A percentile compares a stretch with the other conserved stretches of the same genome.
These are phyloP conservation scores for Sporothrix phasma DNA, from an alignment of 2,329 filamentous ascomycete species.

Conservation along the genomic window DNA sequence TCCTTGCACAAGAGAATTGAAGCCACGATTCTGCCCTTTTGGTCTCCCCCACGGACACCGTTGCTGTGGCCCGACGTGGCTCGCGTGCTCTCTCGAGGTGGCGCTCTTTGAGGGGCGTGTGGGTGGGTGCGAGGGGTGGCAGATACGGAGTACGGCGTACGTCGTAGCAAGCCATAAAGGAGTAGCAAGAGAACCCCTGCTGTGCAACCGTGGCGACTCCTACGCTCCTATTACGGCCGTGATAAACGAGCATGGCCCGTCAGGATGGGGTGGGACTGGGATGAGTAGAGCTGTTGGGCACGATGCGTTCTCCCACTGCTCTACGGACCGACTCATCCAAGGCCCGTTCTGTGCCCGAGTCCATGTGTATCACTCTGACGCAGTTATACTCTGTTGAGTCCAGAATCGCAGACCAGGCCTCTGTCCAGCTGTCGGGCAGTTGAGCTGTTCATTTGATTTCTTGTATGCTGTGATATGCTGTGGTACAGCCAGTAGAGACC, in stretches of 20 bases:
- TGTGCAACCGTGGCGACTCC: neutral
- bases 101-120: too few species aligned
- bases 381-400: too few species aligned
- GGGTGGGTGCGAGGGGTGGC: neutral
- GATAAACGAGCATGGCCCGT: neutral
- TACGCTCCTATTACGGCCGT: neutral
- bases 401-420: too few species aligned
- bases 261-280: too few species aligned
- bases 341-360: too few species aligned
- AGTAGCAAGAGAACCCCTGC: neutral
- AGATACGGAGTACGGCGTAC: neutral
- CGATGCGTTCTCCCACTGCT: too few species aligned
- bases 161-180: too few species aligned
- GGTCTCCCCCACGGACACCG: neutral
- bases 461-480: too few species aligned
- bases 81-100: neutral
- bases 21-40: neutral
- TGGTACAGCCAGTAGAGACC: neutral
- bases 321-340: too few species aligned
- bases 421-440: neutral
- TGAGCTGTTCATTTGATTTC: too few species aligned
- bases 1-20: neutral
- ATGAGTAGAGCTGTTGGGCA: neutral
- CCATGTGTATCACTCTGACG: too few species aligned
- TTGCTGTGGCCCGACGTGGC: neutral